These are phyloP conservation scores for Rhododendron henanense DNA, from an alignment of 148 eudicot species.

Conservation along the genomic window DNA sequence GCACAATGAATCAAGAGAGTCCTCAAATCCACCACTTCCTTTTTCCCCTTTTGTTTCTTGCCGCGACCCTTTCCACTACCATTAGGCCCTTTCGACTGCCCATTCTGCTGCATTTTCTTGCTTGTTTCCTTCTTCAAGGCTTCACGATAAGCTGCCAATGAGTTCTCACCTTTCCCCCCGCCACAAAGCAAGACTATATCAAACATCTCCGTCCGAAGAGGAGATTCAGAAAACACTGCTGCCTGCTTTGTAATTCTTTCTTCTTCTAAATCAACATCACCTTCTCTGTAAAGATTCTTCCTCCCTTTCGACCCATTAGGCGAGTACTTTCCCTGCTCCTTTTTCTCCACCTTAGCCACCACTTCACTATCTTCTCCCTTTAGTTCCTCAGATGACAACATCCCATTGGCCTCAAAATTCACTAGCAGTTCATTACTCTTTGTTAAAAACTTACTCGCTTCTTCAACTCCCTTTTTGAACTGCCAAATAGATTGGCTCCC, in stretches of 20 bases:
- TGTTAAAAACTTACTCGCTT: constrained; percentile 59
- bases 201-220: constrained; percentile 49
- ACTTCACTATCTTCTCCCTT: constrained; percentile 7
- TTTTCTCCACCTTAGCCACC: constrained; percentile 15
- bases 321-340: constrained; percentile 11
- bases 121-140: constrained; percentile 29
- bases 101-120: constrained; percentile 29
- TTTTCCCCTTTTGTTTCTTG: constrained; percentile 31
- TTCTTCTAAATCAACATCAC: constrained; percentile 28
- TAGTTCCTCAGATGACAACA: background rate
- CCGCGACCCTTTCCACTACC: constrained; percentile 39
- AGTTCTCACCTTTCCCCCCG: constrained; percentile 34
- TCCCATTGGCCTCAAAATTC: constrained; percentile 16
- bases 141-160: constrained; percentile 36
- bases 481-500: constrained; percentile 41
- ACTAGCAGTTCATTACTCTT: constrained; percentile 21
- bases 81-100: constrained; percentile 22
- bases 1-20: constrained; percentile 30
- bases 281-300: constrained; percentile 37
- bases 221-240: constrained; percentile 47
- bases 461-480: constrained; percentile 52
- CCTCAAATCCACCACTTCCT: constrained; percentile 36
- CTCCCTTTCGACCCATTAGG: constrained; percentile 31
- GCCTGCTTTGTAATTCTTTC: constrained; percentile 57
- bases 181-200: constrained; percentile 54